Evolutionary conservation across 257 asterid genomes (phyloP), one percentile per base, ranked within the genome.

Genomic region (Asclepias syriaca): DNA sequence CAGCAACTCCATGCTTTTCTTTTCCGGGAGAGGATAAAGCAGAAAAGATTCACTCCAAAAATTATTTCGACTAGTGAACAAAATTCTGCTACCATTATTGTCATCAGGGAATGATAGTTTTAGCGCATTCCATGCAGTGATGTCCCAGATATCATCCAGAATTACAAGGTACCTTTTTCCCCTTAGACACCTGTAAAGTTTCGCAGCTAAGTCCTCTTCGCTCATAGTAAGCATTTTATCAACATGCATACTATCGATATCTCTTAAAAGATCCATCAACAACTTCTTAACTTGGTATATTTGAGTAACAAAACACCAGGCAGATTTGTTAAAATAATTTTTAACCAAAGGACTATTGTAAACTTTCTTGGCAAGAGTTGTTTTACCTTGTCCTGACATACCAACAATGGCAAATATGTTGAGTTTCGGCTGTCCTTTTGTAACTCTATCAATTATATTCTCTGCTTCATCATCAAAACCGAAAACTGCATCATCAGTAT

Each of bases 1-100:
- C 13, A 74, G 15, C 21, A 74, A 56, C n/a, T 56, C 63, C 74
- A 57, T 19, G 48, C 78, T 74, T n/a, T 74, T 74, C 13, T 48
- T 22, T 0, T 57, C 34, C 18, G 59, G 32, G 21, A 74, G 73
- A 2, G 69, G 56, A 1, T 51, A 48, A 21, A 74, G 13, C 0
- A 43, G 18, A 68, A 1, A 59, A 27, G 43, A 16, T 12, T 63
- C 22, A 43, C 29, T 18, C 10, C n/a, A 56, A 56, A 32, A 0
- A 1, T 14, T 9, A 43, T 43, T 43, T 43, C 48, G 48, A 43
- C 48, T 43, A 9, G 48, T 43, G 10, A 43, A 43, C 48, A 43
- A 43, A 43, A 43, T 9, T 1, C 48, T 43, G 48, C 48, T 43
- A 2, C 48, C 48, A 1, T 43, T 43, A 43, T 43, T 43, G 10